Percentiles rank a stretch among this genome's conserved stretches.
Conservation (phyloP, 768 basidiomycete genomes). For the Mrakia frigida region DNA sequence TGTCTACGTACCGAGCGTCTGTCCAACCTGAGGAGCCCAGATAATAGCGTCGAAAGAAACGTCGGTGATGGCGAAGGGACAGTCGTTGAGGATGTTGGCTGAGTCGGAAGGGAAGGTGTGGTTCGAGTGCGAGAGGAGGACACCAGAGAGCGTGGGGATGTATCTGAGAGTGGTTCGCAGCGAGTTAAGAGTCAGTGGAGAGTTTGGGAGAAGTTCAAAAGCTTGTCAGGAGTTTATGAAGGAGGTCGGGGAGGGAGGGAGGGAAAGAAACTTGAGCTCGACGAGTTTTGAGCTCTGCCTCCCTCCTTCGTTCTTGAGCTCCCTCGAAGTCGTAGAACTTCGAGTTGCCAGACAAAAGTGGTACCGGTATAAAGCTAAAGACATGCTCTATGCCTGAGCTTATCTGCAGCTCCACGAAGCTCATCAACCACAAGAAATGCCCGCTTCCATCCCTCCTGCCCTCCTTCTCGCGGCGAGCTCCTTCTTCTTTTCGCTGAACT, state of each 20-base stretch:
- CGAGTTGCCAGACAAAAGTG: too few relatives aligned
- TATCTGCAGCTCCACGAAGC: not conserved
- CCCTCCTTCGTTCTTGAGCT: too few relatives aligned
- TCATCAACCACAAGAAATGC: not conserved
- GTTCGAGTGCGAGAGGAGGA: conserved; percentile 80
- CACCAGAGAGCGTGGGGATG: conserved; percentile 76
- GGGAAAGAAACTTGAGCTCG: not conserved
- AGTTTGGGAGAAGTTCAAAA: not conserved
- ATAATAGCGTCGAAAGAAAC: conserved; percentile 76
- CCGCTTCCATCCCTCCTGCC: not conserved
- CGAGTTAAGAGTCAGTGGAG: not conserved
- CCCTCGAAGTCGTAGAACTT: too few relatives aligned
- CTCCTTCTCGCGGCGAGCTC: not conserved
- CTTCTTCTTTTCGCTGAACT: conserved; percentile 37
- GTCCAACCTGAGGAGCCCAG: conserved; percentile 80
- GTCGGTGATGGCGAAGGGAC: conserved; percentile 72
- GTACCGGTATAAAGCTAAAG: too few relatives aligned
- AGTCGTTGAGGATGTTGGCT: conserved; percentile 70
- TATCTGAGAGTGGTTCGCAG: conserved; percentile 55
- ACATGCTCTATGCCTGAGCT: not conserved
- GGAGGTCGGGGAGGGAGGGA: not conserved
- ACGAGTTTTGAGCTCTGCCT: not conserved
- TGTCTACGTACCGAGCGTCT: conserved; percentile 61
- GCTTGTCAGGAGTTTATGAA: conserved; percentile 5
- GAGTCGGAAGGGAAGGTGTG: conserved; percentile 60